Evolutionary conservation across 495 filamentous ascomycete species (phyloP).

Genomic region (Geoglossum glabrum): DNA sequence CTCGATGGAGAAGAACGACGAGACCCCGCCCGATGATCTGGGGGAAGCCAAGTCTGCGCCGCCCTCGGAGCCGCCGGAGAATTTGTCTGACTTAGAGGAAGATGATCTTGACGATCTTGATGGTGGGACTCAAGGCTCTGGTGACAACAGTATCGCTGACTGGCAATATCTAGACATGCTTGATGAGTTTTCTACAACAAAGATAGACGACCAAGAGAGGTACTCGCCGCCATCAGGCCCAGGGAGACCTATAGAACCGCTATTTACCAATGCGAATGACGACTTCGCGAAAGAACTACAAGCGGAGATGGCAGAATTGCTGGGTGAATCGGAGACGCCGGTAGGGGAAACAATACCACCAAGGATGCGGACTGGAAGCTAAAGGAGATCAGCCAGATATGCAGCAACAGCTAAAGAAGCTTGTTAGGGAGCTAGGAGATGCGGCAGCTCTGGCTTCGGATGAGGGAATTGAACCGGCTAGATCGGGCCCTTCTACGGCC

Average conservation of each 20-base stretch:
- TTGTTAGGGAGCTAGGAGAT: slow-evolving; percentile 57
- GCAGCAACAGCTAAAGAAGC: slow-evolving; percentile 65
- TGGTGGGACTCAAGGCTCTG: slow-evolving; percentile 27
- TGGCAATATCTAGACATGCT: slow-evolving; percentile 46
- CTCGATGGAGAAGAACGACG: not conserved
- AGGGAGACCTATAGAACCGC: slow-evolving; percentile 15
- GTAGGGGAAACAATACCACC: slow-evolving; percentile 14
- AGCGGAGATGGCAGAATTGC: slow-evolving; percentile 65
- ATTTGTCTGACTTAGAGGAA: slow-evolving; percentile 54
- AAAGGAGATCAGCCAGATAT: slow-evolving; percentile 38
- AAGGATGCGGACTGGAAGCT: slow-evolving; percentile 9
- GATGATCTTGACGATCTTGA: slow-evolving; percentile 86
- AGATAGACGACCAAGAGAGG: slow-evolving; percentile 30
- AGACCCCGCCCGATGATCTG: not conserved
- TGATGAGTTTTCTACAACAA: slow-evolving; percentile 57
- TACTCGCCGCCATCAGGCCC: slow-evolving; percentile 19
- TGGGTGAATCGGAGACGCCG: slow-evolving; percentile 46
- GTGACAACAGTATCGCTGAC: slow-evolving; percentile 1
- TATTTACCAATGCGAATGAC: slow-evolving; percentile 27
- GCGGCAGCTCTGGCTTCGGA: slow-evolving; percentile 16
- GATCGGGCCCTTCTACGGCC: slow-evolving; percentile 6
- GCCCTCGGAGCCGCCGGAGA: slow-evolving; percentile 13
- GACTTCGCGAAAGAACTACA: slow-evolving; percentile 72
- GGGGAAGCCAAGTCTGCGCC: not conserved
- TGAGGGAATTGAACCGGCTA: not conserved